A percentile compares a stretch with the other conserved stretches of the same genome.
Evolutionary conservation across 176 grass and related monocot genomes (phyloP).

Genomic region (sorghum (Sorghum bicolor)): DNA sequence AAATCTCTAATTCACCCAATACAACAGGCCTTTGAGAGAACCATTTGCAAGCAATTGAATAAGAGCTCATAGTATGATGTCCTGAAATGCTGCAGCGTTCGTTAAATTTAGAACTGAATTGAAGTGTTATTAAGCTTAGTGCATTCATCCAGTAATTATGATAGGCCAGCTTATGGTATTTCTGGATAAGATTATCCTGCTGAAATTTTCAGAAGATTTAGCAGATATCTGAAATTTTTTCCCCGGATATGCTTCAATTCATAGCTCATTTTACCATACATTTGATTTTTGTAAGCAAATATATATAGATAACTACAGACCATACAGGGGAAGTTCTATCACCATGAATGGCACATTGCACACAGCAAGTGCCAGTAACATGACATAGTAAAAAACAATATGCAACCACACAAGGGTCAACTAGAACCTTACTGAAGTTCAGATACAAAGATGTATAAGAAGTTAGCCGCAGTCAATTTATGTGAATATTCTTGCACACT

Average conservation of each 20-base stretch:
- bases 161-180: neutral
- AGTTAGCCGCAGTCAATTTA: neutral
- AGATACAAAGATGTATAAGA: constrained; percentile 1
- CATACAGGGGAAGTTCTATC: neutral
- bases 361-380: neutral
- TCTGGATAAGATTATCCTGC: neutral
- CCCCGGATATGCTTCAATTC: neutral
- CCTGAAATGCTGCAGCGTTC: constrained; percentile 22
- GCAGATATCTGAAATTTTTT: neutral
- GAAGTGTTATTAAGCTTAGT: neutral
- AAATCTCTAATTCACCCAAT: neutral
- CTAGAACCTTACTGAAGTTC: neutral
- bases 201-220: constrained; percentile 4
- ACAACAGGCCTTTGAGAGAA: neutral
- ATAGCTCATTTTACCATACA: neutral
- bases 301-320: neutral
- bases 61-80: constrained; percentile 13
- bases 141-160: neutral
- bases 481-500: constrained; percentile 2
- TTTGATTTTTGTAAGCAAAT: neutral
- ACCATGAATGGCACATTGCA: neutral
- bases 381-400: neutral
- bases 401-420: no score
- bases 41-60: neutral
- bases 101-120: neutral